A percentile compares a stretch with the other conserved stretches of the same genome.
Evolutionary conservation across 306 rosid genomes (phyloP).

Genomic region (Dryas alaskensis): DNA sequence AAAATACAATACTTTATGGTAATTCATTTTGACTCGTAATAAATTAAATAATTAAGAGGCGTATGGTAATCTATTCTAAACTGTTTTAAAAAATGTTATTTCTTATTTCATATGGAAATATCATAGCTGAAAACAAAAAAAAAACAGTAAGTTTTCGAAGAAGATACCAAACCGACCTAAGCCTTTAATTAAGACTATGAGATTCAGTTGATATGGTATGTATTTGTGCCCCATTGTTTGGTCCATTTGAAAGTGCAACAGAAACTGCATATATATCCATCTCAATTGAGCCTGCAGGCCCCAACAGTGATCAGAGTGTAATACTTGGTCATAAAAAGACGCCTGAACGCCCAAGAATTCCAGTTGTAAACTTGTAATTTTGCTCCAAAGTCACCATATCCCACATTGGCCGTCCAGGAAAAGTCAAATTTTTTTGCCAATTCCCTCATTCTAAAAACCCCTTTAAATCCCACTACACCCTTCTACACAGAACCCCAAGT

Average conservation of each 20-base stretch:
- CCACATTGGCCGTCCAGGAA: slow-evolving; percentile 31
- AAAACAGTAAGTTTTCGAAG: too few relatives aligned
- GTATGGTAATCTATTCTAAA: too few relatives aligned
- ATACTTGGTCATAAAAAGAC: slow-evolving; percentile 50
- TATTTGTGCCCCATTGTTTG: not conserved
- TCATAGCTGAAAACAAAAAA: too few relatives aligned
- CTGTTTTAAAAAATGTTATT: too few relatives aligned
- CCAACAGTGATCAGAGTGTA: not conserved
- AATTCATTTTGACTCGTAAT: too few relatives aligned
- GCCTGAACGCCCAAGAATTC: slow-evolving; percentile 29
- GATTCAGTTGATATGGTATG: not conserved
- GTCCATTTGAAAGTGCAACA: slow-evolving; percentile 6
- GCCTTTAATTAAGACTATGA: not conserved
- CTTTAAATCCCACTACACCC: slow-evolving; percentile 34
- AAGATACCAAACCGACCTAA: not conserved
- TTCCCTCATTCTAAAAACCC: not conserved
- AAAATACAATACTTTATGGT: not conserved
- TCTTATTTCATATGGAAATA: too few relatives aligned
- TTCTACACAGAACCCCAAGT: slow-evolving; percentile 6
- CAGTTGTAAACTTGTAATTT: slow-evolving; percentile 13
- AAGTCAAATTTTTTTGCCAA: slow-evolving; percentile 11
- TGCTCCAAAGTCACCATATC: not conserved
- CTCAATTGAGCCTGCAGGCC: slow-evolving; percentile 26
- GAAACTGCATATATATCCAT: not conserved
- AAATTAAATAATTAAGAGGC: too few relatives aligned